phyloP scores from a whole-genome alignment of 208 protist genomes.

The Sergeia podlipaevii region DNA sequence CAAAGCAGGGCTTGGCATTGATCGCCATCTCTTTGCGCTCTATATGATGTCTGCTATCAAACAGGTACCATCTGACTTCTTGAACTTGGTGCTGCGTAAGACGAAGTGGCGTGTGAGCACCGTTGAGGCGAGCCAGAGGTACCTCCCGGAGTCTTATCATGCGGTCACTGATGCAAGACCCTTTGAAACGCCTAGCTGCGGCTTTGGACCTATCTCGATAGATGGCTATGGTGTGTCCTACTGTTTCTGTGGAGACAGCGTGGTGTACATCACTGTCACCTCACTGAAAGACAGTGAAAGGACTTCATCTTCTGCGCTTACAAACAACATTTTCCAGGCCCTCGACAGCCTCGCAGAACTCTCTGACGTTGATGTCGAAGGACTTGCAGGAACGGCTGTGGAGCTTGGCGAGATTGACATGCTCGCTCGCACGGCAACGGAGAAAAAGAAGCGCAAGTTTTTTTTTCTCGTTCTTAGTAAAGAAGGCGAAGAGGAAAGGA shows the following conservation, averaged over 20 bases:
- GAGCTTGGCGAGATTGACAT: slow-evolving; percentile 2
- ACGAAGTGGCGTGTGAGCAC: slow-evolving; percentile 81
- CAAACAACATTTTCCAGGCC: slow-evolving; percentile 34
- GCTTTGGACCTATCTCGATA: slow-evolving; percentile 84
- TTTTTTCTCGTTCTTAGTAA: neutral
- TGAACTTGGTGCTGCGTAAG: slow-evolving; percentile 42
- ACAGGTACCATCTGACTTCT: slow-evolving; percentile 59
- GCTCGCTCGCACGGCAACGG: slow-evolving; percentile 3
- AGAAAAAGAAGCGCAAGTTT: slow-evolving; percentile 3
- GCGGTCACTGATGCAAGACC: slow-evolving; percentile 15
- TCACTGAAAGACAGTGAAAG: slow-evolving; percentile 45
- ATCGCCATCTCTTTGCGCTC: slow-evolving; percentile 87
- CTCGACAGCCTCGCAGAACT: slow-evolving; percentile 39
- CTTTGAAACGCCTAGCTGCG: slow-evolving; percentile 59
- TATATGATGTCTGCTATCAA: slow-evolving; percentile 61
- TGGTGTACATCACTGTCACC: slow-evolving; percentile 82
- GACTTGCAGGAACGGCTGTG: neutral
- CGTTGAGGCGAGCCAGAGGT: slow-evolving; percentile 64
- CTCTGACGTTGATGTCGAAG: neutral
- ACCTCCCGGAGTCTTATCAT: slow-evolving; percentile 47
- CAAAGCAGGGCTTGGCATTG: slow-evolving; percentile 68
- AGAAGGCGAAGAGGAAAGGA: neutral
- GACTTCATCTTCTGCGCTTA: slow-evolving; percentile 35
- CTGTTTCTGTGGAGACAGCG: slow-evolving; percentile 61
- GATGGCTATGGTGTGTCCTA: slow-evolving; percentile 92